These are phyloP conservation scores for Solanum corneliomulleri DNA, from an alignment of 257 asterid genomes.

Conservation along the genomic window DNA sequence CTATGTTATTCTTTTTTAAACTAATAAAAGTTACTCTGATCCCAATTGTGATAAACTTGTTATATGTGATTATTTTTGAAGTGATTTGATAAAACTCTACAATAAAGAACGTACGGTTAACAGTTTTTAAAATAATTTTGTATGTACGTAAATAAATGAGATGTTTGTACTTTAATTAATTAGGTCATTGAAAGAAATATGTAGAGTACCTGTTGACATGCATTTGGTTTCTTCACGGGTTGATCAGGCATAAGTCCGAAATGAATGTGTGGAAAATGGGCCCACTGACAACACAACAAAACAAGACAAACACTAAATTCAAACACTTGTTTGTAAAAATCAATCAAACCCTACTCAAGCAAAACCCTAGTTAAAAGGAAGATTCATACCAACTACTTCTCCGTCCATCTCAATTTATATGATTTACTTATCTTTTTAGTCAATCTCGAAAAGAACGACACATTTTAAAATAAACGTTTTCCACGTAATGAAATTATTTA, in stretches of 20 bases:
- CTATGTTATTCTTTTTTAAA: too few species aligned
- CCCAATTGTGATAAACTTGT: not conserved
- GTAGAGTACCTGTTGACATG: slow-evolving; percentile 82
- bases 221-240: slow-evolving; percentile 96
- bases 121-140: not conserved
- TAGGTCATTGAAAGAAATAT: not conserved
- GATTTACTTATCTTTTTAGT: too few species aligned
- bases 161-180: not conserved
- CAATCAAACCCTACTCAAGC: slow-evolving; percentile 1
- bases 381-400: too few species aligned
- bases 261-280: slow-evolving; percentile 99
- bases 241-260: slow-evolving; percentile 99
- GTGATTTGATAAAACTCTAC: not conserved
- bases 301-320: not conserved
- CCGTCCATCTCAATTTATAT: too few species aligned
- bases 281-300: slow-evolving; percentile 60
- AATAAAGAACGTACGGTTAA: not conserved
- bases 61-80: not conserved
- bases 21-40: not conserved
- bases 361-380: slow-evolving; percentile 6
- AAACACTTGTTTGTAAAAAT: not conserved
- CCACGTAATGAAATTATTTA: too few species aligned
- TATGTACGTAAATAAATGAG: not conserved
- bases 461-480: too few species aligned
- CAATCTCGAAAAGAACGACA: rapidly evolving